A percentile compares a stretch with the other conserved stretches of the same genome.
phyloP scores from a whole-genome alignment of 2,329 filamentous ascomycete genomes.

The Ophiosphaerella korrae region DNA sequence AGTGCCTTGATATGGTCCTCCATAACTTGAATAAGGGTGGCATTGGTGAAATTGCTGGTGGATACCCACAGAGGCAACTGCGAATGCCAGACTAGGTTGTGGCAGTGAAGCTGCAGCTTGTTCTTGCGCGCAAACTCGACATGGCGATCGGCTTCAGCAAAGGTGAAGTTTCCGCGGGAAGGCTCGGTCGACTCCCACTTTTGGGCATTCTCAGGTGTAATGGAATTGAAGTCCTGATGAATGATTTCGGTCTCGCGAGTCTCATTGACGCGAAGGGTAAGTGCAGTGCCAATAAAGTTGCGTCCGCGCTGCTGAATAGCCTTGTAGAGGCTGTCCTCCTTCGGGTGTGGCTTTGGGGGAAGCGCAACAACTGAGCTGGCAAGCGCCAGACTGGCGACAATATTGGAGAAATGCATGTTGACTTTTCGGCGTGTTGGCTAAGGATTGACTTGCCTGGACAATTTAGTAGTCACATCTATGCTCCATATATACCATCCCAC shows the following conservation, averaged over 20 bases:
- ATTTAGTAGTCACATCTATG: background rate
- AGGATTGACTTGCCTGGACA: slow-evolving; percentile 11
- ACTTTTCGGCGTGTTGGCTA: slow-evolving; percentile 1
- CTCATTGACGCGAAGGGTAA: slow-evolving; percentile 32
- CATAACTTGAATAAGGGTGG: slow-evolving; percentile 49
- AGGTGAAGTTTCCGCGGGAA: slow-evolving; percentile 46
- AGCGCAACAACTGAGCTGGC: slow-evolving; percentile 26
- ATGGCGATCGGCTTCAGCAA: slow-evolving; percentile 43
- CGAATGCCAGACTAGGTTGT: slow-evolving; percentile 51
- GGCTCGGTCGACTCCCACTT: slow-evolving; percentile 49
- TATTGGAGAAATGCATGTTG: slow-evolving; percentile 34
- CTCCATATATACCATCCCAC: slow-evolving; percentile 20
- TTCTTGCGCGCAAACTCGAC: slow-evolving; percentile 43
- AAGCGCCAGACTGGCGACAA: slow-evolving; percentile 29
- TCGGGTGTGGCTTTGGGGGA: slow-evolving; percentile 14
- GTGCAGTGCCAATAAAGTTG: slow-evolving; percentile 31
- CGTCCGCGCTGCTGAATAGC: slow-evolving; percentile 27
- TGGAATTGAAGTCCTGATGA: slow-evolving; percentile 37
- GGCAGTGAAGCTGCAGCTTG: slow-evolving; percentile 45
- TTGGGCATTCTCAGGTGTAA: slow-evolving; percentile 29
- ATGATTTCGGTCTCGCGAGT: slow-evolving; percentile 30
- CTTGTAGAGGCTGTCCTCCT: slow-evolving; percentile 32
- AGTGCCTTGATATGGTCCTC: slow-evolving; percentile 50
- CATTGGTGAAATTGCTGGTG: slow-evolving; percentile 45
- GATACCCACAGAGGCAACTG: slow-evolving; percentile 49